phyloP scores from a whole-genome alignment of 2,329 filamentous ascomycete genomes.

The Cladosporium colombiae region DNA sequence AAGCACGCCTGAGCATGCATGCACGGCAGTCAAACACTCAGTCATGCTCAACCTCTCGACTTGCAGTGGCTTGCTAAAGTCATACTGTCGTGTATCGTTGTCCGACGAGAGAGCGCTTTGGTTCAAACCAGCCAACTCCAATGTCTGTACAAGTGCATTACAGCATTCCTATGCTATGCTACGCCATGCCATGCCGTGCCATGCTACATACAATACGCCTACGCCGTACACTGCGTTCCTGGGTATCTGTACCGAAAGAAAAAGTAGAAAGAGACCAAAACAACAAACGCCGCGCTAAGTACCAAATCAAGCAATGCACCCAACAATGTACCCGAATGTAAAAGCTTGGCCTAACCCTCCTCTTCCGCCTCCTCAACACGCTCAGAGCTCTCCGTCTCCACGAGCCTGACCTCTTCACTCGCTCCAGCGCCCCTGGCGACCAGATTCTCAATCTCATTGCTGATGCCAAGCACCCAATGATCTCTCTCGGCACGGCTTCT shows the following conservation, averaged over 20 bases:
- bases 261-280: not conserved
- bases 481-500: constrained; percentile 66
- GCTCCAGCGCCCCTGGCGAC: constrained; percentile 49
- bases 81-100: too few species aligned
- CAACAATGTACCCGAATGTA: not conserved
- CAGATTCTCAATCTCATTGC: constrained; percentile 65
- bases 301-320: not conserved
- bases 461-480: constrained; percentile 67
- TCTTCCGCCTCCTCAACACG: constrained; percentile 4
- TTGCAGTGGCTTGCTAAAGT: not conserved
- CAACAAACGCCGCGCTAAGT: not conserved
- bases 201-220: not conserved
- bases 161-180: not conserved
- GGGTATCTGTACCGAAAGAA: constrained; percentile 2
- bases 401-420: constrained; percentile 54
- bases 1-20: not conserved
- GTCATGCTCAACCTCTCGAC: not conserved
- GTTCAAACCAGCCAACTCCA: not conserved
- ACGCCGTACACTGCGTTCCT: not conserved
- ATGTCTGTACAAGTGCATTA: not conserved
- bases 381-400: constrained; percentile 21
- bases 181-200: not conserved
- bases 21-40: not conserved
- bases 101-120: not conserved
- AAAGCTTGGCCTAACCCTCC: not conserved